Percentiles rank a stretch among this genome's conserved stretches.
phyloP scores from a whole-genome alignment of 2,329 filamentous ascomycete genomes.

The Ophiostoma ulmi region DNA sequence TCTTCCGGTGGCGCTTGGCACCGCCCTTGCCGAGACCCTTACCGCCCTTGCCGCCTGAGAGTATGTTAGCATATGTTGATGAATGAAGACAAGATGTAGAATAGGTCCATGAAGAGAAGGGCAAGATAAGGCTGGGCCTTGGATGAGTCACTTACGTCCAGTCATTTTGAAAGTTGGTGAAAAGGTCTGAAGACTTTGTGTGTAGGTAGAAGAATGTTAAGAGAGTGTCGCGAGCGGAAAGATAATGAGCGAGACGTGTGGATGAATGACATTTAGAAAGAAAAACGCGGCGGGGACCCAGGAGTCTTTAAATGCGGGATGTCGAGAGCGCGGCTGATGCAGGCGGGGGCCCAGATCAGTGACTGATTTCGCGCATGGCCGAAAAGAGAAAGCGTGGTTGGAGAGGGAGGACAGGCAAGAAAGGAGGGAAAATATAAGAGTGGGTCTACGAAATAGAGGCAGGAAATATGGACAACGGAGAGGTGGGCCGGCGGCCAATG shows the following conservation, averaged over 20 bases:
- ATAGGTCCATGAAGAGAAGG: slow-evolving; percentile 27
- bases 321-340: slow-evolving; percentile 24
- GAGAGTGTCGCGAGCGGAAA: background rate
- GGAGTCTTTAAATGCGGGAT: slow-evolving; percentile 29
- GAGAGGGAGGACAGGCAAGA: slow-evolving; percentile 4
- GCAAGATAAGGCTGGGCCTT: slow-evolving; percentile 25
- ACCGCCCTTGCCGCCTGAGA: slow-evolving; percentile 81
- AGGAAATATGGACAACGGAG: background rate
- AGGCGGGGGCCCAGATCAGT: slow-evolving; percentile 27
- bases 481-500: slow-evolving; percentile 23
- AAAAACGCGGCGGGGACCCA: slow-evolving; percentile 23
- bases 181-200: slow-evolving; percentile 16
- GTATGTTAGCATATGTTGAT: slow-evolving; percentile 36
- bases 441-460: background rate
- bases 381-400: slow-evolving; percentile 3
- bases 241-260: slow-evolving; percentile 7
- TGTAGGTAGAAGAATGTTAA: slow-evolving; percentile 16
- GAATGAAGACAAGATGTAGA: slow-evolving; percentile 30
- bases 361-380: slow-evolving; percentile 25
- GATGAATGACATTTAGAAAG: background rate
- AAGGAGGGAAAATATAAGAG: background rate
- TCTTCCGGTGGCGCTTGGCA: slow-evolving; percentile 98
- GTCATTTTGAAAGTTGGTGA: slow-evolving; percentile 26
- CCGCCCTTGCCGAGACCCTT: slow-evolving; percentile 98
- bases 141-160: slow-evolving; percentile 29